A percentile compares a stretch with the other conserved stretches of the same genome.
Conservation (phyloP, 768 basidiomycete species). For the Lanmaoa rubissima region DNA sequence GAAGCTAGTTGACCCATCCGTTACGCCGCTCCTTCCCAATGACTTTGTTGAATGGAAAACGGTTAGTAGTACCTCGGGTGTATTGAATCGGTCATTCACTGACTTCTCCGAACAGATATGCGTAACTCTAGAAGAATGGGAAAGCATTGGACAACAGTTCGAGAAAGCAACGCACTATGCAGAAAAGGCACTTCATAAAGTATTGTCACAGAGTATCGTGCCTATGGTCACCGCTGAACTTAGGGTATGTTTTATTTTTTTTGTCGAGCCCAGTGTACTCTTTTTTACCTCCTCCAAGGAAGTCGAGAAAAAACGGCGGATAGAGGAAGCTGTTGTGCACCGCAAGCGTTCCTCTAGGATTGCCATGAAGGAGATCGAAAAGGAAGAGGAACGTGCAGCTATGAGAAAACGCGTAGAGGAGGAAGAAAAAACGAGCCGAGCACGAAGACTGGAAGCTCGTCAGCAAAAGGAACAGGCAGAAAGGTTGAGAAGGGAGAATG, state of each 20-base stretch:
- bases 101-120: constrained; percentile 58
- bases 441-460: constrained; percentile 55
- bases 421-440: constrained; percentile 63
- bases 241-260: constrained; percentile 40
- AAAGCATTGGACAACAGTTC: constrained; percentile 72
- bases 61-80: constrained; percentile 42
- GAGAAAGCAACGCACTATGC: constrained; percentile 72
- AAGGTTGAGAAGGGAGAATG: constrained; percentile 52
- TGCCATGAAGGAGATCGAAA: constrained; percentile 75
- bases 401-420: constrained; percentile 64
- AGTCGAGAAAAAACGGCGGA: constrained; percentile 53
- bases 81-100: neutral
- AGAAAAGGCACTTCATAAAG: constrained; percentile 76
- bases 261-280: neutral
- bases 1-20: neutral
- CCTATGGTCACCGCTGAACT: constrained; percentile 70
- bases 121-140: constrained; percentile 82
- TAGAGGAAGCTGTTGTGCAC: constrained; percentile 76
- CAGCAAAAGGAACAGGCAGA: constrained; percentile 57
- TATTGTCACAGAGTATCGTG: constrained; percentile 62
- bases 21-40: constrained; percentile 34
- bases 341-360: constrained; percentile 92
- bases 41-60: constrained; percentile 91
- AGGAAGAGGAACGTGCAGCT: constrained; percentile 64
- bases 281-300: constrained; percentile 43